Percentiles rank a stretch among this genome's conserved stretches.
These are phyloP conservation scores for Fusarium euwallaceae DNA, from an alignment of 2,329 filamentous ascomycete species.

Conservation along the genomic window DNA sequence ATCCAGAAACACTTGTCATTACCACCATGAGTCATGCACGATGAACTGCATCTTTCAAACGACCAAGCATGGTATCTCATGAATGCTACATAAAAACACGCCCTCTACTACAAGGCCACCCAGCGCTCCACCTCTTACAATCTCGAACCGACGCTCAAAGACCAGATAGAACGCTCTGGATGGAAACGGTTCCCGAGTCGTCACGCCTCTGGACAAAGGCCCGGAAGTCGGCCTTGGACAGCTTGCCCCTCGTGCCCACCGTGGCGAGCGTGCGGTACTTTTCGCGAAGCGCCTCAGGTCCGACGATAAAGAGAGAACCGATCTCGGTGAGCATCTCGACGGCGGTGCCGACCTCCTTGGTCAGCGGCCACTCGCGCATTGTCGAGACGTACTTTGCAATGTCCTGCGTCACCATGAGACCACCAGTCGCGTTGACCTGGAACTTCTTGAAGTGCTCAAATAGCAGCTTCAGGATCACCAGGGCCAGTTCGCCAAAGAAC, in stretches of 20 bases:
- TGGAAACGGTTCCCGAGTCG: slow-evolving; percentile 82
- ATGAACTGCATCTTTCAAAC: neutral
- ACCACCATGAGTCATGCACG: neutral
- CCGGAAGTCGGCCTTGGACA: slow-evolving; percentile 79
- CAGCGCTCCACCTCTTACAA: slow-evolving; percentile 13
- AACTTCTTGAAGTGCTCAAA: slow-evolving; percentile 97
- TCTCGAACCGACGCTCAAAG: slow-evolving; percentile 52
- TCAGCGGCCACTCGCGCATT: slow-evolving; percentile 83
- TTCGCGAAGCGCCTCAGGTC: slow-evolving; percentile 81
- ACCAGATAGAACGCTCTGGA: slow-evolving; percentile 83
- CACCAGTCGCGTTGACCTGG: slow-evolving; percentile 91
- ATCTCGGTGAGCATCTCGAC: slow-evolving; percentile 94
- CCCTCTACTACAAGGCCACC: slow-evolving; percentile 22
- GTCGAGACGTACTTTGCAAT: slow-evolving; percentile 93
- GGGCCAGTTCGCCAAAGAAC: slow-evolving; percentile 86
- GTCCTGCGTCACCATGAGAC: slow-evolving; percentile 95
- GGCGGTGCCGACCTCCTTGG: slow-evolving; percentile 74
- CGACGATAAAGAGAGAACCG: slow-evolving; percentile 95
- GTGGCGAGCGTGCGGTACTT: slow-evolving; percentile 71
- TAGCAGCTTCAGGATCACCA: slow-evolving; percentile 81
- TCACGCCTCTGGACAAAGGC: slow-evolving; percentile 88
- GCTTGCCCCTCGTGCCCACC: slow-evolving; percentile 63
- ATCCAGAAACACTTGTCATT: neutral
- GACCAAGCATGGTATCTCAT: slow-evolving; percentile 44
- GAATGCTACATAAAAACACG: slow-evolving; percentile 29